Evolutionary conservation across 2,329 filamentous ascomycete species (phyloP), one percentile per base, ranked within the genome.

Genomic region (Penicillium griseofulvum): DNA sequence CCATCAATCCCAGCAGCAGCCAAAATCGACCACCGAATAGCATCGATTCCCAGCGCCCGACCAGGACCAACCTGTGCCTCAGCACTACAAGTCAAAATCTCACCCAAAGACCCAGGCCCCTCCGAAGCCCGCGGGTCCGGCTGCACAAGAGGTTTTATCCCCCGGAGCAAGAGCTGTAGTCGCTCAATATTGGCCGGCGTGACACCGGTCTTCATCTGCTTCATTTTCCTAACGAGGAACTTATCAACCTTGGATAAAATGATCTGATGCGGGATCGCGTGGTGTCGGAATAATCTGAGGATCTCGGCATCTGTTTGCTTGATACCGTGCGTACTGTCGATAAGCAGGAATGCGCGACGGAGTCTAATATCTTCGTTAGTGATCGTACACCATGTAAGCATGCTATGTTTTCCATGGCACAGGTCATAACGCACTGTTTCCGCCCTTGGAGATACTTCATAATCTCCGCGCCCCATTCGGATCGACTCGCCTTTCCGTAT

Each of bases 241-340:
- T 81, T 81, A 66, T 90, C 87, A 7, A 82, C 78, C 68, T 90
- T 90, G 7, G 81, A 83, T n/a, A 89, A 66, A 16, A 90, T 75
- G 16, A 90, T 74, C 67, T 89, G 86, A 67, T 86, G 84, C 0
- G 83, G 77, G 16, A 89, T 80, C 1, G 80, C 80, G n/a, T 79
- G 75, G 43, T 79, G 61, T 16, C 81, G 76, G 45, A 90, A 77
- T 22, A 84, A 70, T 5, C 76, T 72, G 8, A 90, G 73, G 19
- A 89, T 74, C 37, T 81, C 74, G 29, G 76, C 61, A 65, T 90
- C 87, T 3, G 74, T 80, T n/a, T 73, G 66, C 67, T 88, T 89
- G 42, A 88, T 66, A 2, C 87, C 86, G 65, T 87, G 85, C 26
- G 80, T 70, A 2, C 83, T 76, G 68, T 89, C 85, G 1, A 90